Percentiles rank a stretch among this genome's conserved stretches.
Conservation (phyloP, 345 rosid species). For the Isatis tinctoria region DNA sequence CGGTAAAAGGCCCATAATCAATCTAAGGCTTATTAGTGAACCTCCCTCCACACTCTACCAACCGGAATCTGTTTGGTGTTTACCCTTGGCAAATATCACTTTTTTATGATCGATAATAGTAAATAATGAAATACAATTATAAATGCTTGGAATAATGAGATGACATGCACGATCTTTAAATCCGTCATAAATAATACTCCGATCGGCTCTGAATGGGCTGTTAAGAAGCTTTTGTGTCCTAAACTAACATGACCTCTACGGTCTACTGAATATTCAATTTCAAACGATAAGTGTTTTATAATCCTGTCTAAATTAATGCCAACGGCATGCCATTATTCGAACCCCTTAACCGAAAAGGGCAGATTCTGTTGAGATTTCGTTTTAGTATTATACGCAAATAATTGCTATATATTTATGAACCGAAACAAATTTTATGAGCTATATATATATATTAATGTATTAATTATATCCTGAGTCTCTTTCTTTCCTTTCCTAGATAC, state of each 20-base stretch:
- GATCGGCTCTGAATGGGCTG: not conserved
- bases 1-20: not conserved
- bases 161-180: constrained; percentile 30
- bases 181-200: not conserved
- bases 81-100: not conserved
- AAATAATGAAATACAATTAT: not conserved
- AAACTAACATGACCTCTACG: constrained; percentile 6
- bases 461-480: too few species aligned
- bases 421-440: too few species aligned
- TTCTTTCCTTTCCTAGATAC: too few species aligned
- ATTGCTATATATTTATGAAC: not conserved
- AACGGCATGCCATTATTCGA: constrained; percentile 12
- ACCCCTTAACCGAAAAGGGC: not conserved
- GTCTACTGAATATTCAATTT: constrained; percentile 13
- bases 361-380: constrained; percentile 21
- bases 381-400: not conserved
- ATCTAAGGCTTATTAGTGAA: not conserved
- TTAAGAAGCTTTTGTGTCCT: constrained; percentile 2
- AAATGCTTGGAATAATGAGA: not conserved
- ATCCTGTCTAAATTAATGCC: not conserved
- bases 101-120: not conserved
- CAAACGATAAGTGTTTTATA: not conserved
- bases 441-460: too few species aligned
- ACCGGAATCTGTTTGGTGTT: too few species aligned
- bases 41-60: not conserved